Evolutionary conservation across 2,329 filamentous ascomycete genomes (phyloP).

Genomic region (Claviceps maximensis): DNA sequence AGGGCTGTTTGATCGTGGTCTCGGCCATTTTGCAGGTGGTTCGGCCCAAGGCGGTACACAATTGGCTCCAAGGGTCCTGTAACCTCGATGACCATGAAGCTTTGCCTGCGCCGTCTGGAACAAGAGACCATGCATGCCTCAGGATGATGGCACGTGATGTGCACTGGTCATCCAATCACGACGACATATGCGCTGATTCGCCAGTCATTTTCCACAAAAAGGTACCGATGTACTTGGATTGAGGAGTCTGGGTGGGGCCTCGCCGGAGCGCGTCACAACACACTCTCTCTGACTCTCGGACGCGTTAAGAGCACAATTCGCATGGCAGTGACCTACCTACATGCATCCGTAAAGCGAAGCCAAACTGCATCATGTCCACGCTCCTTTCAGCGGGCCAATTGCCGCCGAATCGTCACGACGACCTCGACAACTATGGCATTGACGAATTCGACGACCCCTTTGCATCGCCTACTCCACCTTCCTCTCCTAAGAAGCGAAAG

Average conservation of each 20-base stretch:
- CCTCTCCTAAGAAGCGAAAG: slow-evolving; percentile 33
- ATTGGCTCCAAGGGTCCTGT: slow-evolving; percentile 7
- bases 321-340: neutral
- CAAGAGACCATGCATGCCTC: slow-evolving; percentile 14
- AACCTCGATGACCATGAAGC: slow-evolving; percentile 10
- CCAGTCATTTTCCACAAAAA: neutral
- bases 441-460: slow-evolving; percentile 40
- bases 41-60: slow-evolving; percentile 13
- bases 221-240: neutral
- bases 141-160: slow-evolving; percentile 19
- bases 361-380: slow-evolving; percentile 11
- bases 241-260: neutral
- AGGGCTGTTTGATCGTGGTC: slow-evolving; percentile 23
- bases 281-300: neutral
- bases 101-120: slow-evolving; percentile 1
- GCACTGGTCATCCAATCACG: neutral
- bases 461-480: slow-evolving; percentile 29
- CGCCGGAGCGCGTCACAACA: slow-evolving; percentile 4
- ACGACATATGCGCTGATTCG: neutral
- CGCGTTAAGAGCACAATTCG: neutral
- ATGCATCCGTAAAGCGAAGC: neutral
- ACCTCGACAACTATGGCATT: slow-evolving; percentile 65
- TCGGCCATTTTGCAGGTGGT: slow-evolving; percentile 24
- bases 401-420: slow-evolving; percentile 31
- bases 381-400: slow-evolving; percentile 10